Conservation (phyloP, 1,284 basidiomycete genomes). For the Ustilago cynodontis region DNA sequence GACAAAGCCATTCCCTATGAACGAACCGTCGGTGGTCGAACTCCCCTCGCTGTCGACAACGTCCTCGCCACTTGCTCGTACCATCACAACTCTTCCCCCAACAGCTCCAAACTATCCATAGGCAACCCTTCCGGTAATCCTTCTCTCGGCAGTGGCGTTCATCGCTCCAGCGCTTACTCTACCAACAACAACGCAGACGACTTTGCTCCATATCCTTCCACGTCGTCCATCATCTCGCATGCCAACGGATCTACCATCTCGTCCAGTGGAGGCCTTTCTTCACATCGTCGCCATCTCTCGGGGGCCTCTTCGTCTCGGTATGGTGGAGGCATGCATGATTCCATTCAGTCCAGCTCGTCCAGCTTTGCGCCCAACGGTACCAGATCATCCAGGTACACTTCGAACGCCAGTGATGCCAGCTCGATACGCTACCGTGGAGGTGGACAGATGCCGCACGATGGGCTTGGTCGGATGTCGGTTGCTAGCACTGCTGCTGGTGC, state of each 20-base stretch:
- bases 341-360: slow-evolving; percentile 36
- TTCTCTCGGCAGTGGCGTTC: slow-evolving; percentile 34
- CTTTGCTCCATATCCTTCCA: slow-evolving; percentile 23
- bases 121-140: slow-evolving; percentile 50
- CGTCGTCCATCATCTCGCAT: slow-evolving; percentile 43
- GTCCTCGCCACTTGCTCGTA: slow-evolving; percentile 14
- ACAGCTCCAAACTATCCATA: slow-evolving; percentile 41
- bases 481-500: slow-evolving; percentile 29
- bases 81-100: slow-evolving; percentile 9
- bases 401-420: slow-evolving; percentile 27
- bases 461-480: slow-evolving; percentile 36
- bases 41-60: slow-evolving; percentile 38
- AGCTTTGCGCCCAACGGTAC: slow-evolving; percentile 23
- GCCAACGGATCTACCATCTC: slow-evolving; percentile 36
- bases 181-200: slow-evolving; percentile 17
- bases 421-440: slow-evolving; percentile 24
- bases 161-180: slow-evolving; percentile 44
- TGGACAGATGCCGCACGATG: slow-evolving; percentile 26
- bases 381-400: slow-evolving; percentile 44
- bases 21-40: slow-evolving; percentile 45
- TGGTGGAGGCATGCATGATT: slow-evolving; percentile 36
- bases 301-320: slow-evolving; percentile 40
- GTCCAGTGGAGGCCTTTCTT: slow-evolving; percentile 20
- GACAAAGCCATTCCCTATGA: slow-evolving; percentile 59
- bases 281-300: slow-evolving; percentile 41